Evolutionary conservation across 129 eudicot species (phyloP), one percentile per base, ranked within the genome.

Genomic region (Tagetes patula): DNA sequence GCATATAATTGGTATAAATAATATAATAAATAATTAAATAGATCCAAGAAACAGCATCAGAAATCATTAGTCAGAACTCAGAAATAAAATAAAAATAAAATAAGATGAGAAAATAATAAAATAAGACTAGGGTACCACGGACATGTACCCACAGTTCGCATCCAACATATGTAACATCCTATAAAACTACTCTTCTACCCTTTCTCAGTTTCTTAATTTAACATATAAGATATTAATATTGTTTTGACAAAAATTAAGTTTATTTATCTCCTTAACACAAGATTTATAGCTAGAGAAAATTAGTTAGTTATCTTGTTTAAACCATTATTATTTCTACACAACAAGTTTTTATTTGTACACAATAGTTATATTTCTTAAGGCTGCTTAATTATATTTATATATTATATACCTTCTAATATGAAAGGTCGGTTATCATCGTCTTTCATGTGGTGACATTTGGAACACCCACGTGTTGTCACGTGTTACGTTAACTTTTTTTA

Each of bases 71-170:
- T 27, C 60, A 73, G 55, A 54, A 56, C 64, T 60, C 74, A n/a
- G 72, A 73, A 75, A 74, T 74, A 67, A 67, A 62, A 71, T 1
- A 49, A 43, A 43, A 65, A 33, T 9, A 59, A 30, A 66, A 6
- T 6, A 47, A 14, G 2, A 49, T 47, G 61, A 30, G 33, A 77
- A 69, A 69, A 53, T 32, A 69, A 72, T 34, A 72, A 52, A 79
- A 79, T 69, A 72, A 61, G 83, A 70, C 56, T 30, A 5, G 34
- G 82, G 88, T 81, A 84, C 88, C 75, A 84, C 88, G 88, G 88
- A 84, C 74, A 77, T 64, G 88, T 84, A 84, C 88, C 55, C 76
- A 65, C 8, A 31, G 38, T 8, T 41, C n/a, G 60, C 20, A 61
- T 76, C 37, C 75, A 41, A 62, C 63, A 40, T 27, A 71, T 67